Conservation (phyloP, 305 asterid genomes). For the Fraxinus greggii region DNA sequence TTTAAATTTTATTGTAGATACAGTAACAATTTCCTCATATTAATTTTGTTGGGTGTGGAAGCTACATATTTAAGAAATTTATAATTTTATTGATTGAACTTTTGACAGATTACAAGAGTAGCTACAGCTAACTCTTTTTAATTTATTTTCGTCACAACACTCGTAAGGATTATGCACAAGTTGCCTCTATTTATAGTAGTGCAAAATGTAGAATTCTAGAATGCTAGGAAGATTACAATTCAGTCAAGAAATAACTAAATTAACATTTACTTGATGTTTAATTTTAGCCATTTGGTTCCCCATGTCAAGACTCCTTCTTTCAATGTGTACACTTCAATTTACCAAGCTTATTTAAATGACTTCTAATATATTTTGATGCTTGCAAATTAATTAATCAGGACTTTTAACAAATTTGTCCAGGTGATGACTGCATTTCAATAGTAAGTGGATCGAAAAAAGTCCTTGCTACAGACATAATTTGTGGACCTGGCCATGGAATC, state of each 20-base stretch:
- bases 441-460: not conserved
- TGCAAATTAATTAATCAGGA: too few species aligned
- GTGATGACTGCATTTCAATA: slow-evolving; percentile 21
- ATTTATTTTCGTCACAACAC: not conserved
- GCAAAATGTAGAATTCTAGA: not conserved
- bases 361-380: too few species aligned
- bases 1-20: not conserved
- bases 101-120: not conserved
- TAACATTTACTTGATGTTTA: too few species aligned
- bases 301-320: too few species aligned
- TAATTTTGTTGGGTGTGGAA: not conserved
- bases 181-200: not conserved
- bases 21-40: slow-evolving; percentile 20
- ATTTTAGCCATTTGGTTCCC: too few species aligned
- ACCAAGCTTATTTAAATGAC: too few species aligned
- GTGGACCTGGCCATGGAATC: slow-evolving; percentile 77
- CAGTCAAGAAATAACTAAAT: too few species aligned
- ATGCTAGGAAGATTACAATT: too few species aligned
- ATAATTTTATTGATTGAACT: not conserved
- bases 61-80: not conserved
- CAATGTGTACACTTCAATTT: too few species aligned
- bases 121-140: not conserved
- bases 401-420: not conserved
- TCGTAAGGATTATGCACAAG: too few species aligned
- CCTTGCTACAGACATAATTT: not conserved